Percentiles rank a stretch among this genome's conserved stretches.
Conservation (phyloP, 352 stramenopile species). For the Globisporangium middletonii region DNA sequence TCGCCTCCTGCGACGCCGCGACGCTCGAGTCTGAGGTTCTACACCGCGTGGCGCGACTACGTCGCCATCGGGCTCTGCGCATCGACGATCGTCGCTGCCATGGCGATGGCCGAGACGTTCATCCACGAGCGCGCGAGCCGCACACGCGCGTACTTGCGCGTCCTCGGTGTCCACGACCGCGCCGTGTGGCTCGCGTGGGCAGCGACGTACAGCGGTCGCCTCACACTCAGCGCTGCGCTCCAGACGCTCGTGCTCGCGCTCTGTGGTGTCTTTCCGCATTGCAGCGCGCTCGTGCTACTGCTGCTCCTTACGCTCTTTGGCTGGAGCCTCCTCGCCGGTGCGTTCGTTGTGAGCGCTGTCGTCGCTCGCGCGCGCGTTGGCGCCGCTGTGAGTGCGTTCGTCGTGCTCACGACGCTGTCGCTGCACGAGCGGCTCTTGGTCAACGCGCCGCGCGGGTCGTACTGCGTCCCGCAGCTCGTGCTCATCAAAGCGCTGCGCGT, state of each 20-base stretch:
- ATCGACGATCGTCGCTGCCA: conserved; percentile 23
- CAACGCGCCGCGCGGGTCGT: conserved; percentile 16
- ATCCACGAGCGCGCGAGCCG: conserved; percentile 28
- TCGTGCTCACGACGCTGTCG: conserved; percentile 29
- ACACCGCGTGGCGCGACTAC: conserved; percentile 26
- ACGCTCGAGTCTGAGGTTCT: conserved; percentile 16
- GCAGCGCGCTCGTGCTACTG: conserved; percentile 21
- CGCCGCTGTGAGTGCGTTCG: conserved; percentile 28
- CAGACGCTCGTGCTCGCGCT: conserved; percentile 19
- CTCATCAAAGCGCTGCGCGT: conserved; percentile 18
- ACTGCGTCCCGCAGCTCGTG: conserved; percentile 31
- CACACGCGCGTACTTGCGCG: conserved; percentile 26
- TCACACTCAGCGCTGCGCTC: conserved; percentile 27
- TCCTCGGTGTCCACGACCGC: conserved; percentile 27
- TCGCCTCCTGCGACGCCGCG: conserved; percentile 23
- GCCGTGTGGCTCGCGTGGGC: conserved; percentile 38
- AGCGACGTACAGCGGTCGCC: conserved; percentile 27
- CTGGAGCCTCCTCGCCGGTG: conserved; percentile 23
- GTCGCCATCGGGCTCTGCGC: conserved; percentile 26
- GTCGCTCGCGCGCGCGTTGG: conserved; percentile 28
- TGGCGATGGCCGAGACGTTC: conserved; percentile 24
- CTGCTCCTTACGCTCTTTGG: conserved; percentile 26
- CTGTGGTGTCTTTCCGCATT: conserved; percentile 25
- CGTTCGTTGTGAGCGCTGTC: conserved; percentile 29
- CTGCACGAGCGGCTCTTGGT: conserved; percentile 12